Base-by-base conservation (phyloP, 2,329 filamentous ascomycete genomes). In the Scleromitrula shiraiana region DNA sequence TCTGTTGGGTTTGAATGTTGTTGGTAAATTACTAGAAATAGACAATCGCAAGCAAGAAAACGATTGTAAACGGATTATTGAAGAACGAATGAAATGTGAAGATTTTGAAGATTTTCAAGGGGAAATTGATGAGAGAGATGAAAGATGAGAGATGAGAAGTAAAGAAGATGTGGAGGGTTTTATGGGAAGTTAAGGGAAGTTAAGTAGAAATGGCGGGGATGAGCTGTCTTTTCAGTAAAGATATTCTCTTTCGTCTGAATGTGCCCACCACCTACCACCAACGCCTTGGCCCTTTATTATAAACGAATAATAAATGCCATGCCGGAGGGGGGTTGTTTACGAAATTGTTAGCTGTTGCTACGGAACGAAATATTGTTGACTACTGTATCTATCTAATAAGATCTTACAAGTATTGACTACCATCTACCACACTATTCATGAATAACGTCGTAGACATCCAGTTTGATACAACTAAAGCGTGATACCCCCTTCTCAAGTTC, bases 31-130 rank as follows among this genome's bases (percentile, higher is more conserved):
- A 24, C n/a, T 44, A 27, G 37, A 20, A 29, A 27, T 20, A 29
- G 38, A 29, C 24, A 41, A 47, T 47, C 23, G 45, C 23, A 47
- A 41, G 33, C 27, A 41, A 47, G 26, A 47, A 47, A n/a, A 29
- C 5, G 22, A 42, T 42, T 47, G 40, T 38, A 29, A 9, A 7
- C 5, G 15, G 17, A n/a, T 29, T 32, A 24, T n/a, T n/a, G 15
- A 36, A 26, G 41, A 39, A 49, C n/a, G 40, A 44, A 38, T 23
- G 32, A 23, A 43, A 30, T 17, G 14, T 24, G 14, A 27, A 17
- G 14, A 27, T n/a, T n/a, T n/a, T n/a, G n/a, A n/a, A n/a, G n/a
- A n/a, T n/a, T n/a, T n/a, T n/a, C n/a, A n/a, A n/a, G n/a, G n/a
- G n/a, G n/a, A n/a, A n/a, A n/a, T n/a, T n/a, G n/a, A n/a, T n/a